These are phyloP conservation scores for Gelatoporia subvermispora DNA, from an alignment of 768 basidiomycete species.

Conservation along the genomic window DNA sequence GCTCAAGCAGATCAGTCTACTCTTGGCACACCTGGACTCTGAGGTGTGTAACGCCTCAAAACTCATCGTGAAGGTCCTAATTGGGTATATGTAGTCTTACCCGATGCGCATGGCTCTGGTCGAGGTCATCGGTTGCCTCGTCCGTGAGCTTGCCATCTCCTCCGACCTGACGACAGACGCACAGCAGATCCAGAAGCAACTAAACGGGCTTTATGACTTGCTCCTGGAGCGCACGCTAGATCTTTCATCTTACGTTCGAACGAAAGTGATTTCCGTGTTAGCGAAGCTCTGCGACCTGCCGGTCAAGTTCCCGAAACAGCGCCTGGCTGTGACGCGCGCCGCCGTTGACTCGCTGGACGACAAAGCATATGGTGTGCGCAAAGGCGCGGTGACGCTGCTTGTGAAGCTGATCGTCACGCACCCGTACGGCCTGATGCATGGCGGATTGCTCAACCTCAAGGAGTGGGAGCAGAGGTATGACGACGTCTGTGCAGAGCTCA, in stretches of 20 bases:
- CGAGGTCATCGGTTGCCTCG: constrained; percentile 83
- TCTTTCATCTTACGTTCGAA: constrained; percentile 84
- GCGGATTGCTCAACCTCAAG: constrained; percentile 67
- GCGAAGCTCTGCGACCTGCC: constrained; percentile 71
- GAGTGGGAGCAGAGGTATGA: constrained; percentile 76
- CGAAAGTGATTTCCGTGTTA: constrained; percentile 78
- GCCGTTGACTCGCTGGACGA: constrained; percentile 82
- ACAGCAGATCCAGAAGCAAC: constrained; percentile 60
- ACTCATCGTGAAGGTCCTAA: background rate
- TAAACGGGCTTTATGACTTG: constrained; percentile 75
- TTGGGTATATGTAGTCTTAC: constrained; percentile 58
- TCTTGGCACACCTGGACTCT: constrained; percentile 84
- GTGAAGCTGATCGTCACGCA: constrained; percentile 78
- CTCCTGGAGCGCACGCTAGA: constrained; percentile 88
- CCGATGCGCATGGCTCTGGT: constrained; percentile 95
- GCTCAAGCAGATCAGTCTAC: constrained; percentile 83
- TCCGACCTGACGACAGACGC: constrained; percentile 42
- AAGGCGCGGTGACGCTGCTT: constrained; percentile 73
- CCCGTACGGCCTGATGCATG: constrained; percentile 82
- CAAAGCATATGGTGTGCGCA: constrained; percentile 85
- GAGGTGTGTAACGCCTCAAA: constrained; percentile 50
- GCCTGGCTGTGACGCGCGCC: constrained; percentile 68
- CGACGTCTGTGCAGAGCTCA: constrained; percentile 55
- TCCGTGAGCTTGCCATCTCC: constrained; percentile 68
- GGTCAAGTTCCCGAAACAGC: constrained; percentile 82